Conservation (phyloP, 2,329 filamentous ascomycete genomes). For the Diatrype stigma region DNA sequence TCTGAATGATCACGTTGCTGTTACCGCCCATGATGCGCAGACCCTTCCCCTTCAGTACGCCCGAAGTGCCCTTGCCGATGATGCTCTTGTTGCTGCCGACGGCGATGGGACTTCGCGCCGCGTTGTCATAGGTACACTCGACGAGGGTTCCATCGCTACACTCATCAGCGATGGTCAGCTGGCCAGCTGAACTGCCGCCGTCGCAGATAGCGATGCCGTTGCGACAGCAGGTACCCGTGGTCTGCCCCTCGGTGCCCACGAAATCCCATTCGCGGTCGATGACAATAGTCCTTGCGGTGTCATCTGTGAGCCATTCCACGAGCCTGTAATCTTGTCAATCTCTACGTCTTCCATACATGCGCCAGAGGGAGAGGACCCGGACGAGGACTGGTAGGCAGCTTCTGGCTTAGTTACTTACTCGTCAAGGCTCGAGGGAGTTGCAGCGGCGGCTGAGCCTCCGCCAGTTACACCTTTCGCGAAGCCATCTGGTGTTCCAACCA, state of each 20-base stretch:
- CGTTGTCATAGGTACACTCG: constrained; percentile 46
- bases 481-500: constrained; percentile 36
- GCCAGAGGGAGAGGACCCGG: neutral
- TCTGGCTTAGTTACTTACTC: constrained; percentile 30
- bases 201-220: constrained; percentile 46
- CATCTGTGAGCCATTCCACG: constrained; percentile 54
- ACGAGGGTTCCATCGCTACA: constrained; percentile 45
- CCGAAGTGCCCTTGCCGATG: constrained; percentile 47
- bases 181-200: constrained; percentile 39
- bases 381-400: too few species aligned
- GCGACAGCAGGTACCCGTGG: constrained; percentile 50
- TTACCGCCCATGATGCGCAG: constrained; percentile 31
- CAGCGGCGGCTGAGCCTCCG: constrained; percentile 50
- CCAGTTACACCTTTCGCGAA: constrained; percentile 53
- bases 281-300: constrained; percentile 51
- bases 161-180: constrained; percentile 56
- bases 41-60: constrained; percentile 45
- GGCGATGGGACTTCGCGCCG: constrained; percentile 45
- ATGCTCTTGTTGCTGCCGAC: constrained; percentile 56
- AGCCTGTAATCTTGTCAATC: constrained; percentile 26
- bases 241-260: constrained; percentile 49
- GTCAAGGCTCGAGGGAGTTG: constrained; percentile 48
- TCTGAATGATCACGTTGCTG: constrained; percentile 59
- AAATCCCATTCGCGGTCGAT: constrained; percentile 55
- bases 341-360: too few species aligned